These are phyloP conservation scores for Ceratobasidium theobromae DNA, from an alignment of 1,284 basidiomycete genomes.

Conservation along the genomic window DNA sequence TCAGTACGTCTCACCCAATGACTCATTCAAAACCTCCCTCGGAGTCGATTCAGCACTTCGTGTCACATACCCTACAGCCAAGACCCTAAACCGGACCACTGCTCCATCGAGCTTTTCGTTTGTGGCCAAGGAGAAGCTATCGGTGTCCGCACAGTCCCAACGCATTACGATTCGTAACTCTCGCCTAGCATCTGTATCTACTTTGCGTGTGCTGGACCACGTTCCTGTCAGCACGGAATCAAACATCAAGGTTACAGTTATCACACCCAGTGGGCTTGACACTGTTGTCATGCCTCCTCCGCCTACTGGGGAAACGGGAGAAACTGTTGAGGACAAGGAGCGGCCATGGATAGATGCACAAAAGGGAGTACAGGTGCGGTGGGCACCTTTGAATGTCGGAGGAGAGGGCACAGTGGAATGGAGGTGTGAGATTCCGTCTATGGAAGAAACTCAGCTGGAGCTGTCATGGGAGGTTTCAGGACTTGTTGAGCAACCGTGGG, in stretches of 20 bases:
- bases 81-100: conserved; percentile 30
- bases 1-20: conserved; percentile 37
- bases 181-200: conserved; percentile 19
- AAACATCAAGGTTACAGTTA: conserved; percentile 36
- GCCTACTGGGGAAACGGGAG: not conserved
- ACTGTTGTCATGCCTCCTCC: conserved; percentile 2
- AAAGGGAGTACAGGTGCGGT: conserved; percentile 29
- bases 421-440: conserved; percentile 34
- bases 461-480: conserved; percentile 38
- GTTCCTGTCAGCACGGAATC: conserved; percentile 38
- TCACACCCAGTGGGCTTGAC: conserved; percentile 36
- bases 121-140: conserved; percentile 21
- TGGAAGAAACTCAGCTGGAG: conserved; percentile 34
- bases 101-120: conserved; percentile 13
- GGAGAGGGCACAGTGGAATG: conserved; percentile 39
- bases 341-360: conserved; percentile 2
- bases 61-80: conserved; percentile 36
- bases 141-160: conserved; percentile 35
- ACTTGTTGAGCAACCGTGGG: conserved; percentile 36
- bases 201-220: conserved; percentile 37
- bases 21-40: conserved; percentile 37
- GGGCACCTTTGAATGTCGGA: conserved; percentile 25
- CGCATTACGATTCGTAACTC: conserved; percentile 38
- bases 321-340: conserved; percentile 18
- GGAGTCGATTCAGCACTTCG: conserved; percentile 37